Base-by-base conservation (phyloP, 306 rosid genomes). In the Quercus berberidifolia region DNA sequence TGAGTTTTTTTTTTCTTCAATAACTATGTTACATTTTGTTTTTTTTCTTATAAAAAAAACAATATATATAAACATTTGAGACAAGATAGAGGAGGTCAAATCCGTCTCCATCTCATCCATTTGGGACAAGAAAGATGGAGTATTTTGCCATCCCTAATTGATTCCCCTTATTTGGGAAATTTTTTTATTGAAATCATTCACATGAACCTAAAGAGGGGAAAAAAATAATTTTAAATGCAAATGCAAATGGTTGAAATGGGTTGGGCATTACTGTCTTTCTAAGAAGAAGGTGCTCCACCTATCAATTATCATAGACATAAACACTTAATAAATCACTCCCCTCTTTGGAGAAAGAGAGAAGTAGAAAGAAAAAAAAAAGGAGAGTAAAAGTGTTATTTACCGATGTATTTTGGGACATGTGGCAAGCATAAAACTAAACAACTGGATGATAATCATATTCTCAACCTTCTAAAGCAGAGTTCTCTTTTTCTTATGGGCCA, bases 381-480 rank as follows among this genome's bases (percentile, higher is more conserved):
- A 6, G 70, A 65, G 81, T 78, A 51, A 81, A 85, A 85, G 90
- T 51, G 77, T 51, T 51, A 26, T 51, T 55, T 77, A 38, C 76
- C 18, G 54, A 28, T 52, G 62, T 30, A 33, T 33, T 8, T 35
- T 51, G 72, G 78, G 87, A 81, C 76, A 84, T 49, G 86, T 82
- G 88, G 85, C 82, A 57, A 52, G 78, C 86, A 79, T 75, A 69
- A 78, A 80, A 85, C 91, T 83, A 80, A 83, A 85, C 91, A 88
- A 83, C 83, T 81, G 71, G 84, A 73, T 84, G 15, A 74, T 82
- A 83, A 85, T 87, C 81, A 83, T 88, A 87, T 76, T 83, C 86
- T 75, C 79, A 79, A 80, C 78, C 87, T 85, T 86, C 84, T 67
- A 78, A 81, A 84, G 83, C 55, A 75, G 78, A 59, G 64, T 72